Percentiles rank a stretch among this genome's conserved stretches.
These are phyloP conservation scores for Xylaria acuta DNA, from an alignment of 495 filamentous ascomycete species.

Conservation along the genomic window DNA sequence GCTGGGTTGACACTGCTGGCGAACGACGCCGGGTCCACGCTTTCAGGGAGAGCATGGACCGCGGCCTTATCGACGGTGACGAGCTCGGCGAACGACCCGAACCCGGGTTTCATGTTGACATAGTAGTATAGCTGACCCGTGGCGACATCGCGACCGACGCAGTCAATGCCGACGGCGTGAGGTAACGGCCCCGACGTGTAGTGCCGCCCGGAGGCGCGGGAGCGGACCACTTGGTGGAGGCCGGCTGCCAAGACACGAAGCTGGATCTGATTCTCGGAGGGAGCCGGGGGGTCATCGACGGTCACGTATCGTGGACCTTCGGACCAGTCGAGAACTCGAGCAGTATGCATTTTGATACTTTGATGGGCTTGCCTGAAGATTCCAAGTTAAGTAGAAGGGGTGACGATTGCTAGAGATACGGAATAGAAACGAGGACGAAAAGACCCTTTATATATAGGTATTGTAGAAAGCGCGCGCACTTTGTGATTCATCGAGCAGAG, in stretches of 20 bases:
- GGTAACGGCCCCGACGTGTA: slow-evolving; percentile 47
- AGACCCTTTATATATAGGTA: not conserved
- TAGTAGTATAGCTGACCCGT: slow-evolving; percentile 51
- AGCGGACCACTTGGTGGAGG: slow-evolving; percentile 51
- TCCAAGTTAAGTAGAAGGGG: not conserved
- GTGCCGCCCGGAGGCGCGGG: slow-evolving; percentile 51
- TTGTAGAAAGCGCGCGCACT: not conserved
- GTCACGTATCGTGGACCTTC: slow-evolving; percentile 33
- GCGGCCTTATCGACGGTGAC: slow-evolving; percentile 44
- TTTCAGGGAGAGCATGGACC: slow-evolving; percentile 40
- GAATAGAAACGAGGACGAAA: not conserved
- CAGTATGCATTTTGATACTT: slow-evolving; percentile 28
- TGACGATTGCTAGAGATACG: not conserved
- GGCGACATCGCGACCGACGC: slow-evolving; percentile 41
- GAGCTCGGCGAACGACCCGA: slow-evolving; percentile 43
- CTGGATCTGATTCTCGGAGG: slow-evolving; percentile 36
- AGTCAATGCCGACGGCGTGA: slow-evolving; percentile 49
- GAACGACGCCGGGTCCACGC: slow-evolving; percentile 47
- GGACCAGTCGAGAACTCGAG: slow-evolving; percentile 38
- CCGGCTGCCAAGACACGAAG: slow-evolving; percentile 47
- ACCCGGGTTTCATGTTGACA: slow-evolving; percentile 40
- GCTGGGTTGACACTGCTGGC: slow-evolving; percentile 55
- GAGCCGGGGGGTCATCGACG: slow-evolving; percentile 34
- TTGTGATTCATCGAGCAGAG: not conserved
- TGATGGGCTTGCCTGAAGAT: not conserved